phyloP scores from a whole-genome alignment of 1,139 yeast species.

The Taphrina confusa region DNA sequence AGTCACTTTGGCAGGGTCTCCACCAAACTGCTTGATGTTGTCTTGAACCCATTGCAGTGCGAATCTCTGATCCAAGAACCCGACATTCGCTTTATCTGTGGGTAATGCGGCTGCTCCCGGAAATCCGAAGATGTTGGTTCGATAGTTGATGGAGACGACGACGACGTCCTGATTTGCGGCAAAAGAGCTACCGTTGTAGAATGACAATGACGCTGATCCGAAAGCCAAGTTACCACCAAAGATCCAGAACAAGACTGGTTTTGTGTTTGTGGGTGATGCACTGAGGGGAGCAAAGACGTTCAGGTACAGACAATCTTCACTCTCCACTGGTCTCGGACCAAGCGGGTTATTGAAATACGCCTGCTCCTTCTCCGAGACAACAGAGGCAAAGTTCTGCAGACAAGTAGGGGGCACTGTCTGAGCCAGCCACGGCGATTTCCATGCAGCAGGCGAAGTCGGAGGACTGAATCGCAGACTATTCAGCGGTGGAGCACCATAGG shows the following conservation, averaged over 20 bases:
- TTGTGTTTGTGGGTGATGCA: not conserved
- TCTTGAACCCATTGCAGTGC: constrained; percentile 48
- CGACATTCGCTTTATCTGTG: constrained; percentile 45
- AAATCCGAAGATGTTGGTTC: constrained; percentile 18
- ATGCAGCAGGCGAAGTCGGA: not conserved
- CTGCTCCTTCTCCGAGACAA: constrained; percentile 38
- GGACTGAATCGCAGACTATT: not conserved
- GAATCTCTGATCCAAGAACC: constrained; percentile 45
- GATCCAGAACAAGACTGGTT: constrained; percentile 44
- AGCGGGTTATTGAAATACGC: not conserved
- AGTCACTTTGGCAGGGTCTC: constrained; percentile 45
- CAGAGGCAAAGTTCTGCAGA: constrained; percentile 31
- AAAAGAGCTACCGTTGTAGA: constrained; percentile 1
- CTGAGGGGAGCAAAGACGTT: constrained; percentile 5
- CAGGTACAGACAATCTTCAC: constrained; percentile 38
- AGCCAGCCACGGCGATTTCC: not conserved
- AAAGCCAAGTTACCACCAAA: constrained; percentile 47
- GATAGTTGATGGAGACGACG: constrained; percentile 20
- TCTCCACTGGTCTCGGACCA: constrained; percentile 36
- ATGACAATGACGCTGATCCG: not conserved
- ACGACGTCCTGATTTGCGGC: not conserved
- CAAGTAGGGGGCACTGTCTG: not conserved
- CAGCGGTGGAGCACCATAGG: constrained; percentile 2
- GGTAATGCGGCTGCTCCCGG: constrained; percentile 24
- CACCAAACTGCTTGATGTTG: constrained; percentile 48